Evolutionary conservation across 192 early-diverging fungal species (phyloP), one percentile per base, ranked within the genome.

Genomic region (Geosiphon pyriformis): DNA sequence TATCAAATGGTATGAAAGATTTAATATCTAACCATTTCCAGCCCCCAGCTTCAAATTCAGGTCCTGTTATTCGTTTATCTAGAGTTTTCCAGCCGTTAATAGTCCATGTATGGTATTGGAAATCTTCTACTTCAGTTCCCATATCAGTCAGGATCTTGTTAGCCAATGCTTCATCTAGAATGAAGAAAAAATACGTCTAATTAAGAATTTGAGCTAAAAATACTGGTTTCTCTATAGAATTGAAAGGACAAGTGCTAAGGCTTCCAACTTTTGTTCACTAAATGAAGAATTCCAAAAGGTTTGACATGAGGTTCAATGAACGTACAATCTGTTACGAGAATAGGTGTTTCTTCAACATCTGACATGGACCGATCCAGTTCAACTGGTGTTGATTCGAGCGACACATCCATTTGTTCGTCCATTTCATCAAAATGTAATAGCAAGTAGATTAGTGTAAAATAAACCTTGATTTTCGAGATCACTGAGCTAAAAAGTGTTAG

Each of bases 11-110:
- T 0, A 25, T 8, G n/a, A n/a, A 59, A 8, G 7, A 22, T 48
- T 10, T 42, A 42, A 42, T 42, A 42, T 10, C 15, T 42, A 42
- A 69, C 78, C 78, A 80, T 74, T 80, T 80, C 72, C 71, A 72
- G 18, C 75, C 75, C 8, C 78, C 78, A 54, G 69, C 69, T 58
- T 72, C 72, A 69, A 80, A 80, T 59, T 76, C 78, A 22, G 78
- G 78, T 31, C 78, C 75, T 23, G 74, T 80, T 26, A 80, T 66
- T 51, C 78, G 60, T 54, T 69, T 74, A 37, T 76, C 78, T 11
- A 80, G 61, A n/a, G 52, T 17, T 20, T 59, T 61, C 75, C 75
- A 80, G 54, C 69, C 71, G 18, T 57, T 62, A 25, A 80, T 70
- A 23, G 74, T 30, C 78, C 78, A 80, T 29, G 61, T 74, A 35